Evolutionary conservation across 2,329 filamentous ascomycete genomes (phyloP).

Genomic region (Tolypocladium paradoxum): DNA sequence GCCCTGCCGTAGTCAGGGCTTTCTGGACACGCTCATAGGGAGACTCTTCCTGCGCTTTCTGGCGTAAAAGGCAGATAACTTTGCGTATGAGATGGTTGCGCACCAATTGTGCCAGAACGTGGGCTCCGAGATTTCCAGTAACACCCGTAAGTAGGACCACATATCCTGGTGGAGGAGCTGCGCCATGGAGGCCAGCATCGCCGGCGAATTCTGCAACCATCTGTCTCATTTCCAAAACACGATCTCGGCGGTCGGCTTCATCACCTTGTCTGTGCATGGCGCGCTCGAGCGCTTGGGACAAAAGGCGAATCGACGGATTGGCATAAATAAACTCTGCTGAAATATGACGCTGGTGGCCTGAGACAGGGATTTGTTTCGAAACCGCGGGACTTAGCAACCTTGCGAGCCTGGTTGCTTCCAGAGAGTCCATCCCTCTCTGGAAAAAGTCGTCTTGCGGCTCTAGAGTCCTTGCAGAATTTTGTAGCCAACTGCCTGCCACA

Average conservation of each 20-base stretch:
- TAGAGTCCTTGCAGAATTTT: neutral
- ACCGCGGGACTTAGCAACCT: slow-evolving; percentile 4
- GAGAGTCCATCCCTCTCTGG: slow-evolving; percentile 17
- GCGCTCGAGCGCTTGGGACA: too few species aligned
- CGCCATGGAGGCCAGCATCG: too few species aligned
- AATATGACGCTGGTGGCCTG: too few species aligned
- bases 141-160: slow-evolving; percentile 11
- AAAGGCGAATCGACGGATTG: too few species aligned
- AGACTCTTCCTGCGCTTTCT: slow-evolving; percentile 1
- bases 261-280: too few species aligned
- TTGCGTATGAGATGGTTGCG: slow-evolving; percentile 3
- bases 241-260: too few species aligned
- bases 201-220: too few species aligned
- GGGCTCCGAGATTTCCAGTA: slow-evolving; percentile 11
- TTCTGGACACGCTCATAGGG: neutral
- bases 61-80: slow-evolving; percentile 9
- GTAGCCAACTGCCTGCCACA: neutral
- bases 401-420: slow-evolving; percentile 14
- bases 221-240: too few species aligned
- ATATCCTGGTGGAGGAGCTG: slow-evolving; percentile 1
- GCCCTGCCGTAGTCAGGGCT: neutral
- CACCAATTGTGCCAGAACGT: slow-evolving; percentile 6
- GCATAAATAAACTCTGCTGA: too few species aligned
- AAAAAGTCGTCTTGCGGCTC: slow-evolving; percentile 15
- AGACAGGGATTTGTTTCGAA: too few species aligned